Evolutionary conservation across 306 rosid genomes (phyloP), one percentile per base, ranked within the genome.

Genomic region (Gynostemma pentaphyllum): DNA sequence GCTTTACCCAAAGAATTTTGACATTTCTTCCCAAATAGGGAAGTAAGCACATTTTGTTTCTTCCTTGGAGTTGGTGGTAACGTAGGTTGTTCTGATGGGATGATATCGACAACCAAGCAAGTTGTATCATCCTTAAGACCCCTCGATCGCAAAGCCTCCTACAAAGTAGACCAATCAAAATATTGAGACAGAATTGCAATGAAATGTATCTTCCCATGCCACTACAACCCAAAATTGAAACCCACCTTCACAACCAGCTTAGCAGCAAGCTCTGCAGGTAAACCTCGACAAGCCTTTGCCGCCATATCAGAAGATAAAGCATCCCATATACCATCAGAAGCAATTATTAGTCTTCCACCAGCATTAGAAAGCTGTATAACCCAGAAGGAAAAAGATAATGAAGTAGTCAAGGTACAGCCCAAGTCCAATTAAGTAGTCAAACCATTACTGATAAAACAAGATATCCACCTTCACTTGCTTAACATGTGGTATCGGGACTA

Each of bases 241-340:
- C 51, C 69, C 59, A 92, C 99, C 99, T 92, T 92, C 42, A 92
- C 99, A 5, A 92, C 99, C 67, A 92, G 72, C 89, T 92, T 92
- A 26, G 99, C 99, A 68, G 99, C 99, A 72, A 92, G 90, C 76
- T 88, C 99, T 14, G 99, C 94, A 75, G 99, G 94, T 70, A 92
- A 74, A 75, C 99, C 99, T 9, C 95, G 88, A 52, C 97, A 92
- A 51, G 95, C 76, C 75, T 86, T 78, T 15, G 99, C 99, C 46
- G 97, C 97, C 68, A 70, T 64, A 39, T 88, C 94, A 62, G 95
- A 86, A 48, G 94, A 82, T 78, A 92, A 80, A 39, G 99, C 87
- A 66, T 92, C 99, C 99, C 99, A 92, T 65, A 92, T 92, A 47
- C 99, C 99, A 80, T 92, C 99, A 73, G 99, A 92, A 61, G 99